Base-by-base conservation (phyloP, 495 filamentous ascomycete genomes). In the Monascus purpureus region DNA sequence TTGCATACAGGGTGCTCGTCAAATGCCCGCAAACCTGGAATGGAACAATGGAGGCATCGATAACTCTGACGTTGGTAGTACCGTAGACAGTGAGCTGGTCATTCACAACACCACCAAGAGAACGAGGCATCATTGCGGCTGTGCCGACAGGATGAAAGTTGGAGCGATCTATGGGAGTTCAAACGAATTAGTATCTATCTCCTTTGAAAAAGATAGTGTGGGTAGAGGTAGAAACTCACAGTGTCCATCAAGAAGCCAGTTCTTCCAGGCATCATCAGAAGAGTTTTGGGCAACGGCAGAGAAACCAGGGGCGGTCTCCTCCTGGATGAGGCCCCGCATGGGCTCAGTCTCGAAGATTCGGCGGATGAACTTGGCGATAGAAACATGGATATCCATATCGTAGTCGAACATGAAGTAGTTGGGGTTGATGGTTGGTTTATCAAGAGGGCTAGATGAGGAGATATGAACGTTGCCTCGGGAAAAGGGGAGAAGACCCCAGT, bases 401-500 rank as follows among this genome's bases (percentile, higher is more conserved):
- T 67, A 44, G 1, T 61, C 55, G 33, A 75, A 46, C 31, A 59
- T 53, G 40, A 70, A 60, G 41, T 71, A 77, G 12, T 56, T 63
- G 1, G 70, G 70, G 35, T 77, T 63, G 38, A 70, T 66, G 1
- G 37, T 24, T 0, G 72, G 65, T n/a, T 51, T 31, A 3, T 36
- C 42, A 0, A 25, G 27, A 0, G 59, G 37, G 28, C 67, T 47
- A 5, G 52, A 23, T 6, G 57, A 59, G 0, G 42, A 39, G 29
- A 75, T 70, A 41, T 77, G 73, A 30, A 76, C 60, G 24, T 45
- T 67, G 3, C 73, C 73, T 7, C 72, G 66, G 2, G 70, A 69
- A 19, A 73, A 65, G 4, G 57, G 57, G 15, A 59, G 46, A 31
- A 54, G 46, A n/a, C 30, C 32, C 64, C 63, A 69, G 45, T 58